phyloP scores from a whole-genome alignment of 2,329 filamentous ascomycete genomes.

The Hypoxylon sp. region DNA sequence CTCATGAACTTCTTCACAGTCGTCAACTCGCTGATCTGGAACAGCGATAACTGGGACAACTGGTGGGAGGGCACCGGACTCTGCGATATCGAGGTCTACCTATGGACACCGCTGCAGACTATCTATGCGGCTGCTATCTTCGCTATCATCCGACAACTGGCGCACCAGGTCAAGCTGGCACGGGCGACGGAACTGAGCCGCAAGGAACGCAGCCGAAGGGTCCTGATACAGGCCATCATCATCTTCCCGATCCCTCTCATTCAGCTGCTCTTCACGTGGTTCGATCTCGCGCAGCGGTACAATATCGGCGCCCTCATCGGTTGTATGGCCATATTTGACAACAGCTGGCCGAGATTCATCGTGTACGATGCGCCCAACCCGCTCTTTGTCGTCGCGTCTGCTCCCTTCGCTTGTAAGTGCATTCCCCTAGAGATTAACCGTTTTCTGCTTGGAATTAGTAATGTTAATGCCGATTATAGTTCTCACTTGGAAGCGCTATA shows the following conservation, averaged over 20 bases:
- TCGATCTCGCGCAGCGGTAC: conserved; percentile 65
- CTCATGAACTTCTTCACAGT: conserved; percentile 65
- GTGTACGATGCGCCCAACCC: conserved; percentile 65
- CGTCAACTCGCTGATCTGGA: conserved; percentile 69
- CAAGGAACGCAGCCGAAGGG: conserved; percentile 61
- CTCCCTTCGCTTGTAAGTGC: conserved; percentile 66
- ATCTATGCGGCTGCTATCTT: conserved; percentile 67
- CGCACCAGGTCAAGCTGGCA: conserved; percentile 64
- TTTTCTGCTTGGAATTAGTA: conserved; percentile 2
- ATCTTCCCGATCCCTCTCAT: conserved; percentile 69
- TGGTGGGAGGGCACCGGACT: conserved; percentile 69
- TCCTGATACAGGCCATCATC: conserved; percentile 65
- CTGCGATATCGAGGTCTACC: conserved; percentile 67
- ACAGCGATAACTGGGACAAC: conserved; percentile 62
- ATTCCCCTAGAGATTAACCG: not conserved
- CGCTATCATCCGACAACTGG: conserved; percentile 69
- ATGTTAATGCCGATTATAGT: conserved; percentile 42
- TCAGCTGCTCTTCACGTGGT: conserved; percentile 65
- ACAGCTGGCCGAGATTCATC: conserved; percentile 64
- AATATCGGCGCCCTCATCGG: conserved; percentile 65
- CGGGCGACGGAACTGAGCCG: conserved; percentile 59
- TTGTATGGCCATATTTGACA: conserved; percentile 62
- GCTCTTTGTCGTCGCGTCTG: conserved; percentile 61
- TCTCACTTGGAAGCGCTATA: conserved; percentile 65
- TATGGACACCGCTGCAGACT: conserved; percentile 57